These are phyloP conservation scores for Filobasidium uniguttulatum DNA, from an alignment of 1,284 basidiomycete genomes.

Conservation along the genomic window DNA sequence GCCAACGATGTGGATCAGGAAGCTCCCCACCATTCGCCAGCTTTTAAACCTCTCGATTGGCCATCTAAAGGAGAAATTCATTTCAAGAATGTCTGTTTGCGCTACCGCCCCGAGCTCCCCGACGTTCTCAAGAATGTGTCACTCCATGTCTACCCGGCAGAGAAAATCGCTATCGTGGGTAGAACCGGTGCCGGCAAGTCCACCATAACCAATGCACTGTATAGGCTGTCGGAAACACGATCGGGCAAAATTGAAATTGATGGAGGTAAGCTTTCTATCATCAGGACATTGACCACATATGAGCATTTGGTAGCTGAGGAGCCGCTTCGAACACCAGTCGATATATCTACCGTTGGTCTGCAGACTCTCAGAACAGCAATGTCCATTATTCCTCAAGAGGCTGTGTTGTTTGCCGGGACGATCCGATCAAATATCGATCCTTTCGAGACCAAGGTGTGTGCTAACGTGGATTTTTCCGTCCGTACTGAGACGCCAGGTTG, in stretches of 20 bases:
- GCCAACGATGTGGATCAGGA: constrained; percentile 25
- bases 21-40: too few relatives aligned
- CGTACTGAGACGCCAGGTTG: too few relatives aligned
- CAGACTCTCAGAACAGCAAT: constrained; percentile 29
- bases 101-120: constrained; percentile 29
- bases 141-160: constrained; percentile 32
- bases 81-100: constrained; percentile 31
- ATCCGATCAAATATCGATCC: constrained; percentile 63
- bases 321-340: constrained; percentile 20
- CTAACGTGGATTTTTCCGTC: constrained; percentile 27
- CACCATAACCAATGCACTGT: constrained; percentile 35
- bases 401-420: constrained; percentile 45
- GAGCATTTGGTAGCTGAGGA: constrained; percentile 19
- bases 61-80: constrained; percentile 27
- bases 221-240: constrained; percentile 34
- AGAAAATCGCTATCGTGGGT: constrained; percentile 42
- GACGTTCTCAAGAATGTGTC: constrained; percentile 26
- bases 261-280: too few relatives aligned
- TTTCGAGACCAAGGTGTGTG: constrained; percentile 57
- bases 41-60: constrained; percentile 25
- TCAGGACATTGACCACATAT: constrained; percentile 11
- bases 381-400: constrained; percentile 48
- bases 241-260: constrained; percentile 35
- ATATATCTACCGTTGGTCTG: constrained; percentile 38
- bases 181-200: constrained; percentile 32